Evolutionary conservation across 306 rosid species (phyloP), one percentile per base, ranked within the genome.

Genomic region (Rosa chinensis): DNA sequence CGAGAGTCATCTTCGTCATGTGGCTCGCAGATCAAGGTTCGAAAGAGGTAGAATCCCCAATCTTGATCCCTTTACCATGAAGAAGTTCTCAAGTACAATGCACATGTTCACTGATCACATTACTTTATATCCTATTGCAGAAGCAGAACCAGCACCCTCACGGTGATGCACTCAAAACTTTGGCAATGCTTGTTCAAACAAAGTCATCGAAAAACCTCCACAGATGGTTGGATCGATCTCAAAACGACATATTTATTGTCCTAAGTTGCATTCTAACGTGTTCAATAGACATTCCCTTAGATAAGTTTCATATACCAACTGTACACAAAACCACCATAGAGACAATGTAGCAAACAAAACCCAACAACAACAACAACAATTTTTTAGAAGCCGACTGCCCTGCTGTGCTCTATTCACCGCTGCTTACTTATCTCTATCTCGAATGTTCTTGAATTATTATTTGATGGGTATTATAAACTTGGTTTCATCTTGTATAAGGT

Each of bases 1-100:
- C 66, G 97, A 92, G 48, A 85, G 81, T 72, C 84, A 78, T 17
- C 80, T 83, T 28, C 92, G 89, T 6, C 90, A 72, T 11, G 86
- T 78, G 28, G 76, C 74, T 64, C 90, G 94, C 40, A 89, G 83
- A 84, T 91, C 99, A 70, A 96, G 99, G 21, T 89, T 96, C 53
- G 94, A 92, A 89, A 90, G 83, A 91, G 97, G 98, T 92, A 90
- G 47, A 43, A 17, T 1, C 13, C 12, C 44, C 9, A 62, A 11
- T 44, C 48, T 11, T 20, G 2, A 20, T 20, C 63, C 63, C 28
- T n/a, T 8, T 2, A 59, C 25, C 49, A 21, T 7, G 37, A 43
- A 5, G 0, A 8, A 39, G 10, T 37, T 39, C 14, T 39, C 14
- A 3, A 17, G 13, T 3, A 66, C 23, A 35, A 3, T 32, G n/a